These are phyloP conservation scores for Fusarium guadeloupense DNA, from an alignment of 2,329 filamentous ascomycete genomes.

Conservation along the genomic window DNA sequence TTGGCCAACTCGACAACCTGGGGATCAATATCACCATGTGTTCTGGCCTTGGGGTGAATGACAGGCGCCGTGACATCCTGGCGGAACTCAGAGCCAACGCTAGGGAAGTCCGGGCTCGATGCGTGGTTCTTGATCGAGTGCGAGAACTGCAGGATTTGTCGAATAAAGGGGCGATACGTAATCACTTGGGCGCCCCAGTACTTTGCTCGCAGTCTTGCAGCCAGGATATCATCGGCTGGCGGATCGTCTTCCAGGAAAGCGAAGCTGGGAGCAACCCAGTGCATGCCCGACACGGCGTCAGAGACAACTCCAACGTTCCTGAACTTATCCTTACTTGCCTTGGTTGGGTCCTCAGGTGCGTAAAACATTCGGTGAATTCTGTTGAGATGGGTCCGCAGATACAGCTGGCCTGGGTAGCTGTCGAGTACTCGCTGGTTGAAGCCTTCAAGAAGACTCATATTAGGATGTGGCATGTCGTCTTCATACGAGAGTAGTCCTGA, in stretches of 20 bases:
- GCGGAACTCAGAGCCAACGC: conserved; percentile 48
- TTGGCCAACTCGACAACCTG: conserved; percentile 64
- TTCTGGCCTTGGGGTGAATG: conserved; percentile 51
- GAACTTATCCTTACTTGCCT: conserved; percentile 51
- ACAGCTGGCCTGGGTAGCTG: conserved; percentile 71
- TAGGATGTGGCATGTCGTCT: conserved; percentile 73
- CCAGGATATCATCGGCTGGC: conserved; percentile 79
- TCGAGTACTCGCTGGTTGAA: conserved; percentile 61
- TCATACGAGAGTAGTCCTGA: conserved; percentile 69
- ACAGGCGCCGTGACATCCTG: conserved; percentile 50
- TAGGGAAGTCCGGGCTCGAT: conserved; percentile 47
- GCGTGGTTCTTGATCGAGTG: conserved; percentile 49
- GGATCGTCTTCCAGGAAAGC: conserved; percentile 72
- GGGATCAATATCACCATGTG: conserved; percentile 52
- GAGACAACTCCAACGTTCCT: conserved; percentile 59
- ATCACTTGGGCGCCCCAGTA: conserved; percentile 94
- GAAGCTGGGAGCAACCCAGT: conserved; percentile 61
- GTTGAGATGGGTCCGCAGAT: conserved; percentile 71
- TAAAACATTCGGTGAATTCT: conserved; percentile 68
- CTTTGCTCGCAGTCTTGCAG: conserved; percentile 87
- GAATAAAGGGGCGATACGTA: conserved; percentile 81
- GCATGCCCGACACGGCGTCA: conserved; percentile 53
- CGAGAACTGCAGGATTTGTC: conserved; percentile 63
- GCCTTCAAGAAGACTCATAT: conserved; percentile 56
- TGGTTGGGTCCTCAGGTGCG: conserved; percentile 53